Evolutionary conservation across 305 asterid genomes (phyloP), one percentile per base, ranked within the genome.

Genomic region (Fraxinus xanthoxyloides): DNA sequence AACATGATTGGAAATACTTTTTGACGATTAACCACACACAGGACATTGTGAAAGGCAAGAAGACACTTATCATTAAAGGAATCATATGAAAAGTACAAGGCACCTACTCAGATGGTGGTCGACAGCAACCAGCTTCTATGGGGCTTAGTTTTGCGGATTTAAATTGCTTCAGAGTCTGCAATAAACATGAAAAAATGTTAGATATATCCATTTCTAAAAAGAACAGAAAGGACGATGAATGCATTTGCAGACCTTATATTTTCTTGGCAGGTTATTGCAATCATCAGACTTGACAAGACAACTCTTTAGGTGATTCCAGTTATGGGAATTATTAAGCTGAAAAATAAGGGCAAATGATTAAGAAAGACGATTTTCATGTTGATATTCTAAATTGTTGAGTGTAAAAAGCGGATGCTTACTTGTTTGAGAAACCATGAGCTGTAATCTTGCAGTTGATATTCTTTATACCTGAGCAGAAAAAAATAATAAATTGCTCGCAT

Each of bases 91-190:
- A 63, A 54, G 34, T 70, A 76, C 2, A 76, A 76, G 82, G 81
- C 59, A 84, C 91, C 13, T 85, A 95, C 99, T 94, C 97, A 7
- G 94, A 94, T 21, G 99, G 99, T 32, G 99, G 99, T 72, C 97
- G 89, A 77, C 99, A 95, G 85, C 99, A 95, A 76, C 98, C 97
- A 74, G 98, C 96, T 90, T 95, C 99, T 54, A 94, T 87, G 46
- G 99, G 98, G 85, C 94, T 93, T 81, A 95, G 87, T 80, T 91
- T 89, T 56, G 99, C 98, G 23, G 72, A 79, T 81, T 90, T 89
- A n/a, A 87, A 94, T 80, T 92, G 92, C 86, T 87, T 90, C 48
- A 85, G 88, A 78, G 89, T 93, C 98, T 95, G 91, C 72, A 81
- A 24, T 43, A 84, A 81, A 72, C 32, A 79, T 79, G 67, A 34